Conservation (phyloP, 169 alveolate genomes). For the Plasmodium relictum region DNA sequence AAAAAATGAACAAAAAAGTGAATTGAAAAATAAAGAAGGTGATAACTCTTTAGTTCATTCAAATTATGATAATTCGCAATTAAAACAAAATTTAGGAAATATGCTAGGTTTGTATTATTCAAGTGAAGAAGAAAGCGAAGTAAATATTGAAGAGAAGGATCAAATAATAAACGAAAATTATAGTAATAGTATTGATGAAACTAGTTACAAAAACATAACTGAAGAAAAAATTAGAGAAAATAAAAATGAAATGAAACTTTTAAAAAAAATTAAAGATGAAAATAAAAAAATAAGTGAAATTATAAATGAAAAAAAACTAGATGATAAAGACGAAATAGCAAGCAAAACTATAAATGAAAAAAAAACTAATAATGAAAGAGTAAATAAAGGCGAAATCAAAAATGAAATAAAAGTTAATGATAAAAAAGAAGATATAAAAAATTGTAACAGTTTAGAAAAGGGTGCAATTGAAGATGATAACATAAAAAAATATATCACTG, state of each 20-base stretch:
- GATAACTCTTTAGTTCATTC: background rate
- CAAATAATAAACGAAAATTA: background rate
- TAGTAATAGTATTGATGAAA: background rate
- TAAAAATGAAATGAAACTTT: background rate
- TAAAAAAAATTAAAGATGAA: background rate
- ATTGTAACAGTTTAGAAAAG: too few species aligned
- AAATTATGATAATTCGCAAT: slow-evolving; percentile 8
- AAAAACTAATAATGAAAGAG: too few species aligned
- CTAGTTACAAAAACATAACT: background rate
- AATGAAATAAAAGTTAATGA: too few species aligned
- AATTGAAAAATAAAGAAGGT: background rate
- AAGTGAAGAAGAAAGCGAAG: slow-evolving; percentile 53
- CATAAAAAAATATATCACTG: too few species aligned
- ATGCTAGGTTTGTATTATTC: slow-evolving; percentile 37
- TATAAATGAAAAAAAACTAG: background rate
- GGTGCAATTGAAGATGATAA: too few species aligned
- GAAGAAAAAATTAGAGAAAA: background rate
- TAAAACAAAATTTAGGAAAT: slow-evolving; percentile 20
- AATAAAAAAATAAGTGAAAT: background rate
- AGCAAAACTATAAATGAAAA: background rate
- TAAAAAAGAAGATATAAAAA: too few species aligned
- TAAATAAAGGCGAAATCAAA: too few species aligned
- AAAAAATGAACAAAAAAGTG: background rate
- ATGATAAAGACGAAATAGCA: background rate
- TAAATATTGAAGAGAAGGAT: background rate